A percentile compares a stretch with the other conserved stretches of the same genome.
phyloP scores from a whole-genome alignment of 495 filamentous ascomycete species.

The Podospora conica region DNA sequence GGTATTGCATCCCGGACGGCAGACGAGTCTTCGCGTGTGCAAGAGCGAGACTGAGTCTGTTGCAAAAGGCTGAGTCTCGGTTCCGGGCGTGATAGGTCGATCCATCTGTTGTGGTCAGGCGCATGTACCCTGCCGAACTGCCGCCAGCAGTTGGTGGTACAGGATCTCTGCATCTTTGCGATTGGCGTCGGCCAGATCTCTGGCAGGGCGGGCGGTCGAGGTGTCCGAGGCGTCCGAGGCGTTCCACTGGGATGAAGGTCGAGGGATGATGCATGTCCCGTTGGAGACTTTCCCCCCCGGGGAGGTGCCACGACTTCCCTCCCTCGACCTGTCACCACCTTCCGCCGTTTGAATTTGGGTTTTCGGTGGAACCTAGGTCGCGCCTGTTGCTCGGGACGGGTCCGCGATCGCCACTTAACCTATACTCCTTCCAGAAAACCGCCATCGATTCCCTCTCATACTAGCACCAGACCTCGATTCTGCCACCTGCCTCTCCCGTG shows the following conservation, averaged over 20 bases:
- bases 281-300: background rate
- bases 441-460: too few relatives aligned
- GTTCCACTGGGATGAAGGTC: too few relatives aligned
- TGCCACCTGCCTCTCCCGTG: background rate
- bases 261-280: background rate
- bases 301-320: background rate
- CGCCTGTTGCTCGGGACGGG: background rate
- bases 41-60: background rate
- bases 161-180: background rate
- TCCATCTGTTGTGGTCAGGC: conserved; percentile 5
- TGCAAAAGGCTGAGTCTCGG: conserved; percentile 1
- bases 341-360: too few relatives aligned
- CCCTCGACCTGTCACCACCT: too few relatives aligned
- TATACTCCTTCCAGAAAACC: background rate
- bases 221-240: too few relatives aligned
- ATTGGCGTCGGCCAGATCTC: conserved; percentile 8
- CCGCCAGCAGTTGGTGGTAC: background rate
- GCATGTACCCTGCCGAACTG: background rate
- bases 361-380: too few relatives aligned
- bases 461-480: background rate
- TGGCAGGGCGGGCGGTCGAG: conserved; percentile 6
- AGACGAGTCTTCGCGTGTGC: background rate
- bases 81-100: conserved; percentile 2
- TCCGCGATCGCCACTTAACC: background rate
- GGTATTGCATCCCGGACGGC: background rate